A percentile compares a stretch with the other conserved stretches of the same genome.
Conservation (phyloP, 441 rosid species). For the Adansonia madagascariensis region DNA sequence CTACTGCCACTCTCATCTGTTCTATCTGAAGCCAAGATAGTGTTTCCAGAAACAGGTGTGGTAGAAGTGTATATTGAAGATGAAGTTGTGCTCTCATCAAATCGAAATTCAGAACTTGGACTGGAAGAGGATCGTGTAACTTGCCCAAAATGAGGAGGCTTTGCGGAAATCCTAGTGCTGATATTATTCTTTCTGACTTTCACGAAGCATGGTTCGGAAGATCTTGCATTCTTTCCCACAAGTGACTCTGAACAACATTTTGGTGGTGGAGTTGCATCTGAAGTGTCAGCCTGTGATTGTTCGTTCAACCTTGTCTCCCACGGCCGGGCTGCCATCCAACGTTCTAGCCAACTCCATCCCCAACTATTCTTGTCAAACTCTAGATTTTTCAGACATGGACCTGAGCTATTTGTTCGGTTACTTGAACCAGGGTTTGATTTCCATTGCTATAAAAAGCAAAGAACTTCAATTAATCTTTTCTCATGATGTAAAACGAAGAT, state of each 20-base stretch:
- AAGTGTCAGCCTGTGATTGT: constrained; percentile 41
- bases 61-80: constrained; percentile 72
- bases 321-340: constrained; percentile 96
- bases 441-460: constrained; percentile 62
- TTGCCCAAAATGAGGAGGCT: constrained; percentile 50
- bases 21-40: constrained; percentile 57
- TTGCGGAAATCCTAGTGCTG: constrained; percentile 71
- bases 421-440: constrained; percentile 53
- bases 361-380: constrained; percentile 76
- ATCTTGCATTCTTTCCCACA: constrained; percentile 42
- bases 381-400: constrained; percentile 46
- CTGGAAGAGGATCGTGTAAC: constrained; percentile 61
- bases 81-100: constrained; percentile 73
- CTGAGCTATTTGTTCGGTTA: constrained; percentile 37
- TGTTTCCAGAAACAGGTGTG: constrained; percentile 63
- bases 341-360: constrained; percentile 99
- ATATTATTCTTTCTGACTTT: constrained; percentile 75
- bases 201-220: constrained; percentile 46
- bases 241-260: constrained; percentile 34
- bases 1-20: constrained; percentile 53
- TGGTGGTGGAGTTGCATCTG: constrained; percentile 44
- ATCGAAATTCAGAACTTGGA: constrained; percentile 69
- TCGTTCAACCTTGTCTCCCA: constrained; percentile 92
- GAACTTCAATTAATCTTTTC: neutral
- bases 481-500: neutral